A percentile compares a stretch with the other conserved stretches of the same genome.
Conservation (phyloP, 371 early-diverging fungal species). For the Syncephalastrum monosporum region DNA sequence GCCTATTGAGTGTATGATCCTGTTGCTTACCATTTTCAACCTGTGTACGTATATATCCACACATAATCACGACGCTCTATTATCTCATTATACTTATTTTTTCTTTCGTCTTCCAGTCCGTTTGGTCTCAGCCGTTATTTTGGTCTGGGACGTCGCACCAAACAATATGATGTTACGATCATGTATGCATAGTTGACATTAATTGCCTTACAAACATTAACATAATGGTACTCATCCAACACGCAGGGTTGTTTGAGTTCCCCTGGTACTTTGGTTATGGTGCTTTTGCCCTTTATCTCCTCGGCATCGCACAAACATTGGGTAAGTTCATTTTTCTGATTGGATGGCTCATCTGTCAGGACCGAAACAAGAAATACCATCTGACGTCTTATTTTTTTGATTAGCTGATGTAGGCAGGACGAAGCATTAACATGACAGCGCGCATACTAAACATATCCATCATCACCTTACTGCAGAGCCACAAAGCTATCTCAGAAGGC, state of each 20-base stretch:
- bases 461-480: slow-evolving; percentile 13
- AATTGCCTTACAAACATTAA: background rate
- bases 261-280: slow-evolving; percentile 32
- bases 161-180: slow-evolving; percentile 17
- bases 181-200: slow-evolving; percentile 10
- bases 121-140: slow-evolving; percentile 15
- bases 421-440: too few relatives aligned
- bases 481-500: slow-evolving; percentile 22
- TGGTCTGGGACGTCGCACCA: slow-evolving; percentile 16
- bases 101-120: slow-evolving; percentile 14
- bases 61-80: background rate
- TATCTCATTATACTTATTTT: background rate
- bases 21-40: slow-evolving; percentile 21
- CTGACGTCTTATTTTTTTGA: background rate
- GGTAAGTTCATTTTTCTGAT: slow-evolving; percentile 16
- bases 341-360: background rate
- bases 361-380: background rate
- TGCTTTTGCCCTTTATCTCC: slow-evolving; percentile 24
- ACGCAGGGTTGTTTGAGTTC: slow-evolving; percentile 19
- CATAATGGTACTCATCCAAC: background rate
- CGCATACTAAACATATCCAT: background rate
- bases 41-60: slow-evolving; percentile 11
- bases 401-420: background rate
- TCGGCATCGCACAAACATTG: slow-evolving; percentile 31
- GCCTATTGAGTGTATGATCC: slow-evolving; percentile 24